Percentiles rank a stretch among this genome's conserved stretches.
phyloP scores from a whole-genome alignment of 106 monocot genomes.

The Allium cepa region DNA sequence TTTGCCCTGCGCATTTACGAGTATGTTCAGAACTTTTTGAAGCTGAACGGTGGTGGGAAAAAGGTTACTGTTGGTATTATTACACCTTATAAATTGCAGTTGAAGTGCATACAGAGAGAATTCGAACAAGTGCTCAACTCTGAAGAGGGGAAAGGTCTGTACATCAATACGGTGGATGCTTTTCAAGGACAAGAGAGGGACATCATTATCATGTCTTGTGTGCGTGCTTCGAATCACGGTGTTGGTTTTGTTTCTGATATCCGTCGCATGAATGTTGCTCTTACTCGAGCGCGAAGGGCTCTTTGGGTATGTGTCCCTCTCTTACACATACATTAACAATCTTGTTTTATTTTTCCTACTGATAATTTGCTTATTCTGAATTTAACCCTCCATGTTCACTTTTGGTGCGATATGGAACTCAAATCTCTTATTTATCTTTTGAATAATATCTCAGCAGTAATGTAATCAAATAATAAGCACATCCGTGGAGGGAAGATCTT shows the following conservation, averaged over 20 bases:
- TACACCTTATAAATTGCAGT: constrained; percentile 93
- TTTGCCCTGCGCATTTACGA: constrained; percentile 70
- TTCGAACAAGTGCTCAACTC: constrained; percentile 78
- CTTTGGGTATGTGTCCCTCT: constrained; percentile 48
- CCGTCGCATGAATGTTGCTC: constrained; percentile 97
- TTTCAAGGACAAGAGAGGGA: constrained; percentile 98
- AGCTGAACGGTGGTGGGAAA: constrained; percentile 42
- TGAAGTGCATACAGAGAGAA: constrained; percentile 88
- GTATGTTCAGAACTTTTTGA: constrained; percentile 57
- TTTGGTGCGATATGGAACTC: not conserved
- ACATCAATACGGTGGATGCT: constrained; percentile 98
- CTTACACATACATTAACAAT: not conserved
- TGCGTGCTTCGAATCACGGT: constrained; percentile 89
- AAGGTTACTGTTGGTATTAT: constrained; percentile 89
- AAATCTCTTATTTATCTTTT: not conserved
- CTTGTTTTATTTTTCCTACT: not conserved
- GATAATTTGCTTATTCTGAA: too few species aligned
- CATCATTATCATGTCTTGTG: constrained; percentile 97
- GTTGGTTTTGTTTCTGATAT: constrained; percentile 97
- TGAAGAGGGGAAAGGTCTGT: constrained; percentile 89
- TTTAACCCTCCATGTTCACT: too few species aligned
- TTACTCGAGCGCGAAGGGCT: constrained; percentile 81
- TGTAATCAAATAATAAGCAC: not conserved
- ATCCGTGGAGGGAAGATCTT: not conserved
- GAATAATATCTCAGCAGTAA: not conserved